Base-by-base conservation (phyloP, 2,329 filamentous ascomycete genomes). In the Exophiala dermatitidis region DNA sequence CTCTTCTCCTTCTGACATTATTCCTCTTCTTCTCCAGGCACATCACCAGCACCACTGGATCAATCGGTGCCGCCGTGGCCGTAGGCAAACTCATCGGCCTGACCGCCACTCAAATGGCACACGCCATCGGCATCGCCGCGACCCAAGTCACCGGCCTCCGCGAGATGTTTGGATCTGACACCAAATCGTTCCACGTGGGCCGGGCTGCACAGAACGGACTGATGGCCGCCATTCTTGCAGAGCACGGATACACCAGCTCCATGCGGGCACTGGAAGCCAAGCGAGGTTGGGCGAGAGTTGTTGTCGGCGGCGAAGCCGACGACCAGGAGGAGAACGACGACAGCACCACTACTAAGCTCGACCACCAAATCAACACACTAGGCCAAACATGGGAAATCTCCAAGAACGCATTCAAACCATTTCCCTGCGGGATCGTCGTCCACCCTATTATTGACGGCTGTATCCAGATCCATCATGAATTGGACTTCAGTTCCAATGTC, bases 341-440 rank as follows among this genome's bases (percentile, higher is more conserved):
- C 19, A 19, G 19, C 19, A 71, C 72, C 55, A 65, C 69, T 26
- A 44, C 31, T 2, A 69, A 75, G 32, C 65, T 73, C 12, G 66
- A 71, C 4, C 67, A 65, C 36, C 67, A 71, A 54, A 61, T 75
- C 34, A 68, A 61, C 1, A 66, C 67, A 12, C 57, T 74, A 8
- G 66, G 67, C 1, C 52, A 59, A 34, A 61, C 58, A 32, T 80
- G 77, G 77, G 76, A 80, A 66, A 74, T 76, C 5, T 67, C 73
- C 60, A 71, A 71, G 57, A 80, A 80, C 56, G 72, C 74, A 1
- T 80, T 80, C 66, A 80, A 81, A 62, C 78, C 77, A 0, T 81
- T 76, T 55, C 77, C 78, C 0, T 80, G 77, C 62, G 78, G 77
- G 1, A 79, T 80, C 54, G 76, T 80, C 0, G 76, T 79, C 57